These are phyloP conservation scores for Periglandula ipomoeae DNA, from an alignment of 2,329 filamentous ascomycete genomes.

Conservation along the genomic window DNA sequence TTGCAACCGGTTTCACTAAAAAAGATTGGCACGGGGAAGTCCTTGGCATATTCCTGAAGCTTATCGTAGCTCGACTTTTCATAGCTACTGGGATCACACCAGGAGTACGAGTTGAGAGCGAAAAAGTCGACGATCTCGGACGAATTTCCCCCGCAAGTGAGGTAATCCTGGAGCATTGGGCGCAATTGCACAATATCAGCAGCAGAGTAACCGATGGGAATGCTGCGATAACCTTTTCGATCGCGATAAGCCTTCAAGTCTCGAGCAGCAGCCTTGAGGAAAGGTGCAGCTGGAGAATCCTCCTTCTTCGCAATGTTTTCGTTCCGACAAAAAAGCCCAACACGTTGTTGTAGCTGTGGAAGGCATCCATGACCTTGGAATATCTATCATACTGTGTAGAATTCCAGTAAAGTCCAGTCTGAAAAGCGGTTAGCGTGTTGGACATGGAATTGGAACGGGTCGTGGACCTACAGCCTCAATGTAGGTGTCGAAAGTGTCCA, in stretches of 20 bases:
- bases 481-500: slow-evolving; percentile 66
- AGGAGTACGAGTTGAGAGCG: slow-evolving; percentile 76
- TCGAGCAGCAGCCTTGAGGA: slow-evolving; percentile 70
- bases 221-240: slow-evolving; percentile 65
- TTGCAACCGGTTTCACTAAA: slow-evolving; percentile 88
- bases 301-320: slow-evolving; percentile 63
- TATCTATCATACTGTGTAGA: slow-evolving; percentile 60
- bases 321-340: slow-evolving; percentile 79
- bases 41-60: slow-evolving; percentile 56
- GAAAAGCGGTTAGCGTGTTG: not conserved
- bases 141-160: slow-evolving; percentile 65
- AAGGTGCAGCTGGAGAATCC: slow-evolving; percentile 61
- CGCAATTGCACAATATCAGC: slow-evolving; percentile 68
- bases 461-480: slow-evolving; percentile 46
- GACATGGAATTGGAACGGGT: not conserved
- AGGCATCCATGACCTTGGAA: slow-evolving; percentile 64
- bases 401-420: slow-evolving; percentile 62
- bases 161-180: slow-evolving; percentile 57
- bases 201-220: slow-evolving; percentile 80
- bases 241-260: slow-evolving; percentile 79
- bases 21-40: slow-evolving; percentile 78
- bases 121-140: slow-evolving; percentile 74
- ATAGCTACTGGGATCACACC: slow-evolving; percentile 57
- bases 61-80: slow-evolving; percentile 57
- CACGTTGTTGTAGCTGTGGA: slow-evolving; percentile 68